Percentiles rank a stretch among this genome's conserved stretches.
Evolutionary conservation across 805 yeast genomes (phyloP).

Genomic region (Citeromyces matritensis): DNA sequence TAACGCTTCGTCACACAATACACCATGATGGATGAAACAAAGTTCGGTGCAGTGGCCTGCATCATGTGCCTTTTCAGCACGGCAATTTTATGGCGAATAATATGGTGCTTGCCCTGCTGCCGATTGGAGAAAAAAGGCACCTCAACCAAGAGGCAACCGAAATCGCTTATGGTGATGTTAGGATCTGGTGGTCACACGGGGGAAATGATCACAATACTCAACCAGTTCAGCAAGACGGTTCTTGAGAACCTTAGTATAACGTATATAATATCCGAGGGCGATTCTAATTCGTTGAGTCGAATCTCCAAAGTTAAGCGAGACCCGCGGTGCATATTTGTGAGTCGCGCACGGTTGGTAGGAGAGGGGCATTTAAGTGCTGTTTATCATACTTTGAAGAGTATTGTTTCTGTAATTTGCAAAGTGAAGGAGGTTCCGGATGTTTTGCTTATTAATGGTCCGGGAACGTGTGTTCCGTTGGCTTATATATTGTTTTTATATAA

Average conservation of each 20-base stretch:
- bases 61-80: too few relatives aligned
- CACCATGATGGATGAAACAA: too few relatives aligned
- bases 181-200: slow-evolving; percentile 98
- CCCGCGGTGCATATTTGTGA: slow-evolving; percentile 14
- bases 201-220: slow-evolving; percentile 69
- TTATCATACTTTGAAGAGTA: slow-evolving; percentile 9
- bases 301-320: slow-evolving; percentile 13
- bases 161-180: slow-evolving; percentile 38
- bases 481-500: slow-evolving; percentile 37
- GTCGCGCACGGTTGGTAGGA: slow-evolving; percentile 21
- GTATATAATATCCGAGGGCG: slow-evolving; percentile 26
- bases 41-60: too few relatives aligned
- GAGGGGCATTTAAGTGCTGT: slow-evolving; percentile 11
- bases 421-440: slow-evolving; percentile 11
- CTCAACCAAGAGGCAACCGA: too few relatives aligned
- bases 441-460: slow-evolving; percentile 61
- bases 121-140: too few relatives aligned
- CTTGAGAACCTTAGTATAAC: slow-evolving; percentile 9
- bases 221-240: slow-evolving; percentile 14
- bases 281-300: slow-evolving; percentile 23
- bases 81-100: too few relatives aligned
- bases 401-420: background rate
- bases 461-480: slow-evolving; percentile 61
- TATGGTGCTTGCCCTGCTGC: too few relatives aligned
- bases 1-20: too few relatives aligned